phyloP scores from a whole-genome alignment of 768 basidiomycete genomes.

The Thelephora ganbajun region DNA sequence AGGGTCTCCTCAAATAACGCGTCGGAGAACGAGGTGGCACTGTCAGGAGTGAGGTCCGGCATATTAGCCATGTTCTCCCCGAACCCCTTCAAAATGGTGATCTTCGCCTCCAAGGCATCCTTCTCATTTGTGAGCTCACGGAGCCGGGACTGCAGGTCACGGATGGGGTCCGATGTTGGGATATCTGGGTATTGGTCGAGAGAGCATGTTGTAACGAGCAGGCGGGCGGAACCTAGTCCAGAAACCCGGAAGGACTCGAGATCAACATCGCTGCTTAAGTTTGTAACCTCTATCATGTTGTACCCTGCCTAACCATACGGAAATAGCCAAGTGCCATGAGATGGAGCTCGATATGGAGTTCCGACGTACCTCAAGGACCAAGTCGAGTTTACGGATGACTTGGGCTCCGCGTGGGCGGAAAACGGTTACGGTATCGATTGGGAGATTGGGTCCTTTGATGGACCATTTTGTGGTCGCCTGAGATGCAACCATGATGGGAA shows the following conservation, averaged over 20 bases:
- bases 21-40: conserved; percentile 28
- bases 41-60: conserved; percentile 19
- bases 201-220: conserved; percentile 44
- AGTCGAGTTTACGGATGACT: conserved; percentile 33
- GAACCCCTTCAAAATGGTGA: conserved; percentile 28
- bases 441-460: conserved; percentile 21
- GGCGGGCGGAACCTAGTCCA: conserved; percentile 28
- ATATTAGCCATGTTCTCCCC: conserved; percentile 29
- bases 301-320: conserved; percentile 28
- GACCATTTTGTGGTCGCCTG: background rate
- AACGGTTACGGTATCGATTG: conserved; percentile 41
- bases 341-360: background rate
- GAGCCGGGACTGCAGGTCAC: background rate
- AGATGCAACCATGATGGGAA: no score
- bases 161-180: no score
- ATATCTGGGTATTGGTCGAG: conserved; percentile 5
- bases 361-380: conserved; percentile 33
- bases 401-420: conserved; percentile 45
- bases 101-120: conserved; percentile 23
- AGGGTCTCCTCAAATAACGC: conserved; percentile 25
- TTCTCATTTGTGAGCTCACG: conserved; percentile 22
- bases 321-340: background rate
- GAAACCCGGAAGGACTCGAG: conserved; percentile 39
- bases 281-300: conserved; percentile 34
- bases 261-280: conserved; percentile 31